Evolutionary conservation across 2,329 filamentous ascomycete genomes (phyloP).

Genomic region (Colletotrichum sublineola): DNA sequence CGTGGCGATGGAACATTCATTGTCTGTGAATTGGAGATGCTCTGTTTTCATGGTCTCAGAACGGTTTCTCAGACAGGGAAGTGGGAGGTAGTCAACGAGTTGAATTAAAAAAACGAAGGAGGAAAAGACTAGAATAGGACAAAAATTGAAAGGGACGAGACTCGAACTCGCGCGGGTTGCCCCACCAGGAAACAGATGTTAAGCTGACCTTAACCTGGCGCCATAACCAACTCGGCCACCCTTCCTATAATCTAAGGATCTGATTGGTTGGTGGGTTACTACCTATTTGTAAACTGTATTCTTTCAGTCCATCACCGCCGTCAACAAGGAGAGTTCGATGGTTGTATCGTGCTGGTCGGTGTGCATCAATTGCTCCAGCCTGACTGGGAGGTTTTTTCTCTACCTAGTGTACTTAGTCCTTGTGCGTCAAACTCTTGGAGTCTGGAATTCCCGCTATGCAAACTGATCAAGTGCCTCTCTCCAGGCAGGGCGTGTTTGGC

Average conservation of each 20-base stretch:
- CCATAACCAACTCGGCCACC: slow-evolving; percentile 11
- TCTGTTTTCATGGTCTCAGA: not conserved
- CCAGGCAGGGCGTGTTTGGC: too few relatives aligned
- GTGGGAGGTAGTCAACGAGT: too few relatives aligned
- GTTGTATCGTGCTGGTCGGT: too few relatives aligned
- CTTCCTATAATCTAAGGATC: not conserved
- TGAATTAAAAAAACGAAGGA: not conserved
- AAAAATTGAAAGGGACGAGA: slow-evolving; percentile 5
- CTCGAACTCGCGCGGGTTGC: slow-evolving; percentile 10
- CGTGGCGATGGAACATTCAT: not conserved
- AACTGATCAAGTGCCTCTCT: too few relatives aligned
- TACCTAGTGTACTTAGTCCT: too few relatives aligned
- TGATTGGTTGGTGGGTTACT: not conserved
- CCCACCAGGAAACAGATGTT: slow-evolving; percentile 10
- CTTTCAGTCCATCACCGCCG: too few relatives aligned
- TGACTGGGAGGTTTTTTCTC: too few relatives aligned
- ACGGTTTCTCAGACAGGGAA: not conserved
- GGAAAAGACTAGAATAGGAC: not conserved
- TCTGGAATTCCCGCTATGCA: too few relatives aligned
- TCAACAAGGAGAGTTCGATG: too few relatives aligned
- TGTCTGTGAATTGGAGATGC: not conserved
- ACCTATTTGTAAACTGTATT: fast-evolving
- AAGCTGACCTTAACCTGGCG: slow-evolving; percentile 9
- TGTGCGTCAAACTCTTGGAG: too few relatives aligned
- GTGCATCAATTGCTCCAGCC: too few relatives aligned